phyloP scores from a whole-genome alignment of 169 alveolate genomes.

The Plasmodium fragile region DNA sequence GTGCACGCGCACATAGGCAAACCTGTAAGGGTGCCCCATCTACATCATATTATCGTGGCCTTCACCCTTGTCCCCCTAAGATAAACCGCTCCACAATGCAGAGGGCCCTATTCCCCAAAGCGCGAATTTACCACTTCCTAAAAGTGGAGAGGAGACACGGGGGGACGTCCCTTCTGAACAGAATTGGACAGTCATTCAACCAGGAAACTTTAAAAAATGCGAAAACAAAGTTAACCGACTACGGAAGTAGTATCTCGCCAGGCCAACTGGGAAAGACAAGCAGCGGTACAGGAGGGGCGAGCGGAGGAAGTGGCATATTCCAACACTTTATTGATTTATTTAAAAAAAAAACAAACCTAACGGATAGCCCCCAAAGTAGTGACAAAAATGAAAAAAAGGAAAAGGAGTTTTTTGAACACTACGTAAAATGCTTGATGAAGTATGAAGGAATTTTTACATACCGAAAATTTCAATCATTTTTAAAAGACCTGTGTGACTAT shows the following conservation, averaged over 20 bases:
- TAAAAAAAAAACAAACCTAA: slow-evolving; percentile 11
- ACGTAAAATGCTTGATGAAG: slow-evolving; percentile 73
- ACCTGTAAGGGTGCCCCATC: background rate
- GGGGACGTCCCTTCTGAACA: slow-evolving; percentile 52
- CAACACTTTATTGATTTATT: slow-evolving; percentile 64
- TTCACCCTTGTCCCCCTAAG: background rate
- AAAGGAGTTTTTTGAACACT: slow-evolving; percentile 43
- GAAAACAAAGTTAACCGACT: slow-evolving; percentile 18
- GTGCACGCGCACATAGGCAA: background rate
- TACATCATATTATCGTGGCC: background rate
- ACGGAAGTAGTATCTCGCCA: background rate
- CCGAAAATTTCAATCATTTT: slow-evolving; percentile 33
- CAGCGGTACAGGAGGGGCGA: background rate
- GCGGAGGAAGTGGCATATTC: slow-evolving; percentile 1
- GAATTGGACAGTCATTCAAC: slow-evolving; percentile 58
- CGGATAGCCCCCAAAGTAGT: slow-evolving; percentile 17
- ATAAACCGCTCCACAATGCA: background rate
- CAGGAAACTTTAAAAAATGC: slow-evolving; percentile 57
- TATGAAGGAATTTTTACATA: slow-evolving; percentile 71
- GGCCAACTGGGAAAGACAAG: background rate
- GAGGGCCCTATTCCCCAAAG: background rate
- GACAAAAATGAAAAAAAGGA: slow-evolving; percentile 51
- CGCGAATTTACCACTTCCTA: slow-evolving; percentile 9
- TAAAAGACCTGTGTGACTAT: slow-evolving; percentile 49
- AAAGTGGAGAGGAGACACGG: slow-evolving; percentile 32